Percentiles rank a stretch among this genome's conserved stretches.
These are phyloP conservation scores for Dichomitus squalens DNA, from an alignment of 1,284 basidiomycete species.

Conservation along the genomic window DNA sequence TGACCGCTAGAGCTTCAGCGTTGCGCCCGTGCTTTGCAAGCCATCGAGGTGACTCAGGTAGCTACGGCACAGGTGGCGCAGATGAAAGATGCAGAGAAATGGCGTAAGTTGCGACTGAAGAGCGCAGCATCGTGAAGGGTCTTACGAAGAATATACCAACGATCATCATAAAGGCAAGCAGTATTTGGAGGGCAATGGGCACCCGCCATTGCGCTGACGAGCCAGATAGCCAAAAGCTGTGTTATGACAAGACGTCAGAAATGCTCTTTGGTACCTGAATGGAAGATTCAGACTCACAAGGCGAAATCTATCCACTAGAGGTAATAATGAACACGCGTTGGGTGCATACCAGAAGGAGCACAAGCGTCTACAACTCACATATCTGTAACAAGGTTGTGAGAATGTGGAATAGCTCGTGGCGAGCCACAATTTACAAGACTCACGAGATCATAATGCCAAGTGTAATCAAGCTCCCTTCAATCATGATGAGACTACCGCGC, in stretches of 20 bases:
- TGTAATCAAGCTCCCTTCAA: constrained; percentile 70
- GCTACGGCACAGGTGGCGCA: constrained; percentile 32
- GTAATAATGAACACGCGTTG: background rate
- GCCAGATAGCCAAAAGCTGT: constrained; percentile 51
- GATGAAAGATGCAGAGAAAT: background rate
- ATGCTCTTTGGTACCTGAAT: background rate
- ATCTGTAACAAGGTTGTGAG: constrained; percentile 33
- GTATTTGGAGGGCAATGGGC: constrained; percentile 69
- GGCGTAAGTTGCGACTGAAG: background rate
- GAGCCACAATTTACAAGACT: constrained; percentile 38
- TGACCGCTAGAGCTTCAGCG: constrained; percentile 64
- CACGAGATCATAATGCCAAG: constrained; percentile 73
- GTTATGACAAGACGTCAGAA: background rate
- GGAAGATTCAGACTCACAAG: constrained; percentile 38
- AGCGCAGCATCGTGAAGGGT: constrained; percentile 9
- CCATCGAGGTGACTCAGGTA: constrained; percentile 78
- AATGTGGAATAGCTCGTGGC: constrained; percentile 25
- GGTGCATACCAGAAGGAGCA: background rate
- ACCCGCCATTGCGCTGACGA: constrained; percentile 69
- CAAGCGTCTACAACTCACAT: constrained; percentile 26
- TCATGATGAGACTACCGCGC: constrained; percentile 67
- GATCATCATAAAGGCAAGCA: constrained; percentile 65
- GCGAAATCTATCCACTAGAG: constrained; percentile 64
- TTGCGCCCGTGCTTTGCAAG: constrained; percentile 62
- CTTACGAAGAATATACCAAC: constrained; percentile 56